Evolutionary conservation across 2,329 filamentous ascomycete genomes (phyloP).

Genomic region (Ophiostoma angusticollis): DNA sequence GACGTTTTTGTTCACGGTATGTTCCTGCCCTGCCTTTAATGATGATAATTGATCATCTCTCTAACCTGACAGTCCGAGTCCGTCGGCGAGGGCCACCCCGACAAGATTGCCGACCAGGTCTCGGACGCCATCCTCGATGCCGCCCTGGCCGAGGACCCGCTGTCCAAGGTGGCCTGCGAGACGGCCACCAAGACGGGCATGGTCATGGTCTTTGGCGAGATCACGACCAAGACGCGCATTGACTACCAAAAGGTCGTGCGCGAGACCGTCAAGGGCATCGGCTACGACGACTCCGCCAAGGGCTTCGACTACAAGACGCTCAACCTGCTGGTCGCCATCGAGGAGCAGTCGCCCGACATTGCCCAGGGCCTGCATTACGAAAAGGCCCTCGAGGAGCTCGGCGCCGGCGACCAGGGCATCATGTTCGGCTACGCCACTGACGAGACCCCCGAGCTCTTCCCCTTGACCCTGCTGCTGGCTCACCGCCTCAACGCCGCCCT

Average conservation of each 20-base stretch:
- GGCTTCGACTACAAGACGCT: conserved; percentile 99
- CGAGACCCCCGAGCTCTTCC: conserved; percentile 94
- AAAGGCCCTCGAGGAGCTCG: conserved; percentile 90
- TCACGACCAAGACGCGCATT: conserved; percentile 87
- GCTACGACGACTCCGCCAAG: conserved; percentile 93
- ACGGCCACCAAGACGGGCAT: conserved; percentile 99
- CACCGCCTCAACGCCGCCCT: conserved; percentile 97
- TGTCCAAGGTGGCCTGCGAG: conserved; percentile 98
- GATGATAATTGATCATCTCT: background rate
- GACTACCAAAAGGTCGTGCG: conserved; percentile 99
- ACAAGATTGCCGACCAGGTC: conserved; percentile 97
- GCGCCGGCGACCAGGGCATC: conserved; percentile 99
- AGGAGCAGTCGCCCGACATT: conserved; percentile 98
- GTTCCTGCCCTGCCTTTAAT: too few species aligned
- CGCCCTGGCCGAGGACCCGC: conserved; percentile 83
- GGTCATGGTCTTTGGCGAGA: conserved; percentile 99
- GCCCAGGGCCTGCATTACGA: conserved; percentile 98
- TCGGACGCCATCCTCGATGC: conserved; percentile 98
- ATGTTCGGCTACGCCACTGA: conserved; percentile 99
- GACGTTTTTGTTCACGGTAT: conserved; percentile 74
- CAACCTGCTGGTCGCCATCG: conserved; percentile 96
- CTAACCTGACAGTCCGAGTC: conserved; percentile 54
- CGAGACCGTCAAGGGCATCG: conserved; percentile 91
- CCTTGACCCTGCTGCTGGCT: conserved; percentile 82
- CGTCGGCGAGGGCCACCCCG: conserved; percentile 81